Conservation (phyloP, 805 yeast genomes). For the Saccharomycopsis sp. region DNA sequence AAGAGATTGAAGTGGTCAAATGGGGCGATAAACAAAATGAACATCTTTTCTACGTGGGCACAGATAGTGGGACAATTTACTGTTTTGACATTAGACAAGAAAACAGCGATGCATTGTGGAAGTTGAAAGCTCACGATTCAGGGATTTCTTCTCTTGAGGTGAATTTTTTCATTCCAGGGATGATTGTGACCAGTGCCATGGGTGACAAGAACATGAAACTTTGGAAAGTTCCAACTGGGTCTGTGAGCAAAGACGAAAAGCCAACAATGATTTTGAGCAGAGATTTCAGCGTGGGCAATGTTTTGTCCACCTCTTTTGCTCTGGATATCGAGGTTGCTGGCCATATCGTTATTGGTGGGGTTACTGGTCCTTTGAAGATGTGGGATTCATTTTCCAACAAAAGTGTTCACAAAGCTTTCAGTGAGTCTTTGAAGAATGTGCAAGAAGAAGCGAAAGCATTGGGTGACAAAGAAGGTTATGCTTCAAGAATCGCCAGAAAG, state of each 20-base stretch:
- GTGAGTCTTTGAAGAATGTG: constrained; percentile 43
- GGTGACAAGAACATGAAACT: constrained; percentile 79
- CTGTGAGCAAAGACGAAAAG: constrained; percentile 29
- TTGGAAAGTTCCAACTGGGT: constrained; percentile 55
- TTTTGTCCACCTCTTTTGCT: constrained; percentile 72
- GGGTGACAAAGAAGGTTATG: constrained; percentile 46
- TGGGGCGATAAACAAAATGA: constrained; percentile 48
- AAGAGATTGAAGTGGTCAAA: constrained; percentile 75
- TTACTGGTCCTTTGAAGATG: constrained; percentile 70
- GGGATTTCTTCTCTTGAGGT: constrained; percentile 78
- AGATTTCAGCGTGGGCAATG: constrained; percentile 92
- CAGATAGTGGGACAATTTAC: constrained; percentile 84
- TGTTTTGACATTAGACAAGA: constrained; percentile 75
- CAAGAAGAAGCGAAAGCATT: constrained; percentile 50
- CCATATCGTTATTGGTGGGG: constrained; percentile 80
- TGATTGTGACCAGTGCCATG: constrained; percentile 83
- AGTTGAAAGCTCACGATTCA: constrained; percentile 92
- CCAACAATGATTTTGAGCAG: constrained; percentile 88
- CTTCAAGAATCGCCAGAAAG: constrained; percentile 70
- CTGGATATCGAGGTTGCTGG: constrained; percentile 84
- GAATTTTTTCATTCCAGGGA: constrained; percentile 57
- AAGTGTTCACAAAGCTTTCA: constrained; percentile 64
- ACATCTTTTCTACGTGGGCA: constrained; percentile 62
- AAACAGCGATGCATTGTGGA: constrained; percentile 72
- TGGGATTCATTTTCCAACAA: constrained; percentile 88